phyloP scores from a whole-genome alignment of 2,329 filamentous ascomycete genomes.

The Epichloe typhina region DNA sequence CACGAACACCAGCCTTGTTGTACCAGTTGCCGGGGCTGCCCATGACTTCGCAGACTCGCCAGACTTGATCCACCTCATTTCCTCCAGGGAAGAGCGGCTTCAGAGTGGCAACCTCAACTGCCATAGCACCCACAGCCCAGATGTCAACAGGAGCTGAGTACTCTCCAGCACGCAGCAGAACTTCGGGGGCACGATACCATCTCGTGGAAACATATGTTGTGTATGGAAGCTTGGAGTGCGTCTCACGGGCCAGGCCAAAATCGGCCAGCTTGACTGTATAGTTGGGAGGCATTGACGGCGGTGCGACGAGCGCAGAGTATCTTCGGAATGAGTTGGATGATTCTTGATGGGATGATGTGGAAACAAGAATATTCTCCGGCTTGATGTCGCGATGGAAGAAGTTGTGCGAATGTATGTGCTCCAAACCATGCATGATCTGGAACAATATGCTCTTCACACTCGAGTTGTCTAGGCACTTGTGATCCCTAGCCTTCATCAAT shows the following conservation, averaged over 20 bases:
- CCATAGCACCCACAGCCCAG: conserved; percentile 97
- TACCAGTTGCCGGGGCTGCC: conserved; percentile 97
- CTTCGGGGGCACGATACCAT: conserved; percentile 96
- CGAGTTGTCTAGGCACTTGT: conserved; percentile 78
- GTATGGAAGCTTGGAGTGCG: conserved; percentile 89
- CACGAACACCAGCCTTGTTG: conserved; percentile 72
- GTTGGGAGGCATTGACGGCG: conserved; percentile 80
- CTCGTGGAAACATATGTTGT: conserved; percentile 96
- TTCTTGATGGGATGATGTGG: conserved; percentile 76
- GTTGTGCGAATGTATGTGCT: conserved; percentile 92
- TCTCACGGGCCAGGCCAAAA: conserved; percentile 94
- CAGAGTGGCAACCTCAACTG: conserved; percentile 89
- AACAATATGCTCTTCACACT: conserved; percentile 97
- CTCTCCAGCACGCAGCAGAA: conserved; percentile 82
- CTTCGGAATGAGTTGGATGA: conserved; percentile 74
- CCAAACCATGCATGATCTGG: conserved; percentile 89
- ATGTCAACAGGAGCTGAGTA: conserved; percentile 98
- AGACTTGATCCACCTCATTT: conserved; percentile 98
- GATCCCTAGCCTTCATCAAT: conserved; percentile 94
- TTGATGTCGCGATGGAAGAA: conserved; percentile 99
- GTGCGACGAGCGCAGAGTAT: conserved; percentile 87
- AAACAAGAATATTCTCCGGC: conserved; percentile 95
- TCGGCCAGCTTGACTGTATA: conserved; percentile 99
- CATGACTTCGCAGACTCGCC: conserved; percentile 99
- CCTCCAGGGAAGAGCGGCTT: conserved; percentile 95